A percentile compares a stretch with the other conserved stretches of the same genome.
Evolutionary conservation across 2,329 filamentous ascomycete species (phyloP).

Genomic region (Neofusicoccum laricinum): DNA sequence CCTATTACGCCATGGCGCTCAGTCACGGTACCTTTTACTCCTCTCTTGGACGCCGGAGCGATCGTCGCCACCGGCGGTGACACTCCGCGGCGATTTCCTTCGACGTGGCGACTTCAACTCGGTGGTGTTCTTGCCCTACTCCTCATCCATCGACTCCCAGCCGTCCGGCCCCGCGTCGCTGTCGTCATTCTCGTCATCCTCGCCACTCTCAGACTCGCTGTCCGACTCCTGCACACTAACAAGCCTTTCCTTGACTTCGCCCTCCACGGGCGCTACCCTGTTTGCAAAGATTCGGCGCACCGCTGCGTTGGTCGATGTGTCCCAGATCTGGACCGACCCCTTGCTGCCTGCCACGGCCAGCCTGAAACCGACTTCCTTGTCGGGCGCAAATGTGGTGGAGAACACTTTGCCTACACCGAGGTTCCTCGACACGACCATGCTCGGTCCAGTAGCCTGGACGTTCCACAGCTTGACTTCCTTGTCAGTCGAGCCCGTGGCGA

Average conservation of each 20-base stretch:
- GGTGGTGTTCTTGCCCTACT: constrained; percentile 22
- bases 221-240: constrained; percentile 67
- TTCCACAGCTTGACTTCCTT: constrained; percentile 98
- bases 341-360: constrained; percentile 93
- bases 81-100: not conserved
- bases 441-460: constrained; percentile 73
- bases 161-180: constrained; percentile 32
- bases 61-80: not conserved
- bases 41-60: not conserved
- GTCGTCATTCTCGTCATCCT: constrained; percentile 39
- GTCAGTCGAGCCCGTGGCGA: constrained; percentile 91
- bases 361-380: constrained; percentile 85
- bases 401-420: constrained; percentile 95
- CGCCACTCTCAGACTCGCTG: constrained; percentile 59
- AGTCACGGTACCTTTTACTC: not conserved
- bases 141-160: constrained; percentile 44
- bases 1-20: not conserved
- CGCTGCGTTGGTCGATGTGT: constrained; percentile 87
- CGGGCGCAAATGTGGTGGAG: constrained; percentile 83
- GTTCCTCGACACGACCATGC: constrained; percentile 87
- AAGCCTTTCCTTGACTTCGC: constrained; percentile 68
- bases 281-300: constrained; percentile 81
- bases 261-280: constrained; percentile 59
- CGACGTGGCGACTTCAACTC: not conserved
- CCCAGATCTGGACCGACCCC: constrained; percentile 90